Conservation (phyloP, 352 stramenopile species). For the Blastocystis sp. region DNA sequence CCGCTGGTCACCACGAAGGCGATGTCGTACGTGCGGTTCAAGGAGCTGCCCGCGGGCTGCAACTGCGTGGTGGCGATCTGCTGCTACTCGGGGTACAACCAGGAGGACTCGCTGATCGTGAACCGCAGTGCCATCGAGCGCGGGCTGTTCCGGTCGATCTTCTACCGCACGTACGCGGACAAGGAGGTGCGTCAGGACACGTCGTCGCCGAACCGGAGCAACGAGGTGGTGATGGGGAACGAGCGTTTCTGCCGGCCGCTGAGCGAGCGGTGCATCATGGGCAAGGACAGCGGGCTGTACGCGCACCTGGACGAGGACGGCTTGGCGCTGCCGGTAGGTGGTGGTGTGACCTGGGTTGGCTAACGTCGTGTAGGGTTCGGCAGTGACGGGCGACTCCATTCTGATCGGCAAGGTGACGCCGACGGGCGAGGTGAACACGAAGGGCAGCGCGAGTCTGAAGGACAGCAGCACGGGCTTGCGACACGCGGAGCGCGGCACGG, state of each 20-base stretch:
- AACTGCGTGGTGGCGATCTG: constrained; percentile 89
- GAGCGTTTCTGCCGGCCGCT: constrained; percentile 68
- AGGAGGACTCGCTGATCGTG: constrained; percentile 99
- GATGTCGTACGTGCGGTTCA: constrained; percentile 98
- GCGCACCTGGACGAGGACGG: constrained; percentile 98
- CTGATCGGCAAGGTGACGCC: constrained; percentile 98
- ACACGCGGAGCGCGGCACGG: constrained; percentile 96
- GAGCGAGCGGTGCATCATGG: constrained; percentile 80
- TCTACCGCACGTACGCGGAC: constrained; percentile 97
- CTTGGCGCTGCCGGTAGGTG: constrained; percentile 84
- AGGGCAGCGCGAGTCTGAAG: constrained; percentile 84
- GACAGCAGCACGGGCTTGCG: constrained; percentile 94
- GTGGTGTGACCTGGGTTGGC: not conserved
- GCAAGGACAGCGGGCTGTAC: constrained; percentile 94
- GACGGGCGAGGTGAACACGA: constrained; percentile 78
- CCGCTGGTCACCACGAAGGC: constrained; percentile 96
- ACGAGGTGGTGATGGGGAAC: constrained; percentile 10
- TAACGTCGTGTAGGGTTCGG: constrained; percentile 88
- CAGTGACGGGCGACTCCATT: constrained; percentile 95
- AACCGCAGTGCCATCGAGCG: constrained; percentile 99
- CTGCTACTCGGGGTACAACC: constrained; percentile 94
- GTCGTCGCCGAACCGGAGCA: not conserved
- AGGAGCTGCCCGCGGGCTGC: constrained; percentile 95
- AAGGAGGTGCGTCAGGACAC: constrained; percentile 82
- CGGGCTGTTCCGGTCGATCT: constrained; percentile 97